Percentiles rank a stretch among this genome's conserved stretches.
phyloP scores from a whole-genome alignment of 2,329 filamentous ascomycete species.

The Cercospora janseana region DNA sequence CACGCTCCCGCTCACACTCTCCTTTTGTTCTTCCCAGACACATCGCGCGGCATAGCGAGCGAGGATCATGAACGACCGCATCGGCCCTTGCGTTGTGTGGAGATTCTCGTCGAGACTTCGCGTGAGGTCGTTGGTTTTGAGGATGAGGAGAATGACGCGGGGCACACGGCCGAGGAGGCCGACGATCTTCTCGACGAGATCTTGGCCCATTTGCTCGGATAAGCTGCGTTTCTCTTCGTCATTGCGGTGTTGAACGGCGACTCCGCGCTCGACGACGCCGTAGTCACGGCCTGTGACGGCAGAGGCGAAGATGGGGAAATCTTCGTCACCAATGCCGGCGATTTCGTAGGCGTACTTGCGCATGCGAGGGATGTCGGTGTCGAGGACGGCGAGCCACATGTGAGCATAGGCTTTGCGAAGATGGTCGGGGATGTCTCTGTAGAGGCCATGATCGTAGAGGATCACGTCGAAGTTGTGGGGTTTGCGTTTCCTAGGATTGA shows the following conservation, averaged over 20 bases:
- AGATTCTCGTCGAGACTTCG: conserved; percentile 89
- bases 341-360: conserved; percentile 84
- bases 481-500: conserved; percentile 61
- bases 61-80: conserved; percentile 63
- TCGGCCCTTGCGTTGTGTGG: conserved; percentile 65
- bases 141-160: conserved; percentile 85
- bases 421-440: conserved; percentile 80
- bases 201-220: conserved; percentile 74
- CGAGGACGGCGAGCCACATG: conserved; percentile 94
- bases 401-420: conserved; percentile 88
- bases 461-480: conserved; percentile 86
- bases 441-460: conserved; percentile 94
- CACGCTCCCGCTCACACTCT: conserved; percentile 51
- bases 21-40: conserved; percentile 61
- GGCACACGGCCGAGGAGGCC: conserved; percentile 85
- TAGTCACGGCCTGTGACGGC: conserved; percentile 96
- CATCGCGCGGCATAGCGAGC: conserved; percentile 62
- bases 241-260: conserved; percentile 62
- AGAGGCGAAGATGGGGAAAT: conserved; percentile 92
- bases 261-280: conserved; percentile 61
- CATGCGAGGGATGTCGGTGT: conserved; percentile 83
- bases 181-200: conserved; percentile 79
- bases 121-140: conserved; percentile 97
- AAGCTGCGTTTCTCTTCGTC: conserved; percentile 82
- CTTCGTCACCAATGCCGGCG: conserved; percentile 80